These are phyloP conservation scores for Darksidea phi DNA, from an alignment of 495 filamentous ascomycete species.

Conservation along the genomic window DNA sequence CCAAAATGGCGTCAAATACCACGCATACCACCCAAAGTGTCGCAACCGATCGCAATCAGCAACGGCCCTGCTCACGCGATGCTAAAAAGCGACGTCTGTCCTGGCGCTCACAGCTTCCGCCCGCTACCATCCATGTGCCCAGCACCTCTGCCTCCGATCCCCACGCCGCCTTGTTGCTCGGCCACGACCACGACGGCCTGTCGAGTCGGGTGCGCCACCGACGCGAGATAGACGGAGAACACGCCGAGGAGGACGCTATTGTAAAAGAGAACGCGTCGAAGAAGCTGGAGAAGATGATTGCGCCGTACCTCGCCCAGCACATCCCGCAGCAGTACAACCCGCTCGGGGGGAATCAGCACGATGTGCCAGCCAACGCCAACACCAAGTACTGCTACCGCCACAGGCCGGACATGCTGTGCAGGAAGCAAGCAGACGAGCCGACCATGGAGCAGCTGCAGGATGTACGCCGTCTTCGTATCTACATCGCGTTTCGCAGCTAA, in stretches of 20 bases:
- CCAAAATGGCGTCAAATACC: slow-evolving; percentile 33
- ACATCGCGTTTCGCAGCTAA: slow-evolving; percentile 24
- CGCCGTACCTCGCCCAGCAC: slow-evolving; percentile 39
- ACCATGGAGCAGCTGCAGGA: slow-evolving; percentile 93
- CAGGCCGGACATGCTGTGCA: slow-evolving; percentile 88
- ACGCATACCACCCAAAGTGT: slow-evolving; percentile 17
- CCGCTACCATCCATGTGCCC: background rate
- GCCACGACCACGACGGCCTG: slow-evolving; percentile 33
- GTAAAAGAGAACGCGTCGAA: slow-evolving; percentile 22
- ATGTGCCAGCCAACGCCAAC: slow-evolving; percentile 48
- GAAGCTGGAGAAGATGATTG: slow-evolving; percentile 32
- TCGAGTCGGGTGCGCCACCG: slow-evolving; percentile 10
- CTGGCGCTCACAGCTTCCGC: slow-evolving; percentile 20
- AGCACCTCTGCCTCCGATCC: slow-evolving; percentile 13
- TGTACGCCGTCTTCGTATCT: slow-evolving; percentile 51
- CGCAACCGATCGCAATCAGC: slow-evolving; percentile 10
- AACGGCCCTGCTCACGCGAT: background rate
- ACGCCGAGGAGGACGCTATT: slow-evolving; percentile 18
- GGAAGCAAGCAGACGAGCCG: slow-evolving; percentile 85
- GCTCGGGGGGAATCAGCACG: slow-evolving; percentile 11
- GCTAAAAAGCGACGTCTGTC: slow-evolving; percentile 23
- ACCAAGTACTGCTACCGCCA: slow-evolving; percentile 96
- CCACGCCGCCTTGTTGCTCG: slow-evolving; percentile 29
- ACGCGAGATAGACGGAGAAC: background rate
- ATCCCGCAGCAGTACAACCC: slow-evolving; percentile 40